Conservation (phyloP, 805 yeast species). For the Lipomyces lipofer region DNA sequence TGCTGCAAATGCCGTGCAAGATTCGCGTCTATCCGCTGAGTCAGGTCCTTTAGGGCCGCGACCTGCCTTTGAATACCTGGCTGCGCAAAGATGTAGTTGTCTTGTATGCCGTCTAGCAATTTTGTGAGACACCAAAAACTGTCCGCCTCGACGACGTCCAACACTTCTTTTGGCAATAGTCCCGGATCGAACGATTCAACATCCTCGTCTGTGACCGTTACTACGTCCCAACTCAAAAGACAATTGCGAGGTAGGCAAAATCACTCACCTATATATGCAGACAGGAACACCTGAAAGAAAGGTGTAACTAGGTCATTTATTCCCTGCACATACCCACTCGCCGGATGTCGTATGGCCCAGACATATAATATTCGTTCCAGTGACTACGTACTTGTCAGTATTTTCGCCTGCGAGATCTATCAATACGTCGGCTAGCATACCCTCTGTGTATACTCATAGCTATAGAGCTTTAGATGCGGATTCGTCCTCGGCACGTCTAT, state of each 20-base stretch:
- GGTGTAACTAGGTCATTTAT: slow-evolving; percentile 94
- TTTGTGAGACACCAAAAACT: slow-evolving; percentile 95
- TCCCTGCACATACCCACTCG: slow-evolving; percentile 97
- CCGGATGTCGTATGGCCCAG: slow-evolving; percentile 97
- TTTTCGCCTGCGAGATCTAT: too few species aligned
- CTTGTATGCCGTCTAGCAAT: slow-evolving; percentile 90
- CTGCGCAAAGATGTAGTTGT: slow-evolving; percentile 95
- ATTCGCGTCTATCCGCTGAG: slow-evolving; percentile 74
- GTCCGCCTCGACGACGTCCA: slow-evolving; percentile 84
- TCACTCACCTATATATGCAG: slow-evolving; percentile 67
- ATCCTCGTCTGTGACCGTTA: slow-evolving; percentile 46
- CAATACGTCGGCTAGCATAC: too few species aligned
- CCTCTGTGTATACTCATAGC: slow-evolving; percentile 69
- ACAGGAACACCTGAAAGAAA: slow-evolving; percentile 80
- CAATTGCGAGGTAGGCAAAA: too few species aligned
- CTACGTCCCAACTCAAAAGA: too few species aligned
- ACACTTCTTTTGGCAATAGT: slow-evolving; percentile 57
- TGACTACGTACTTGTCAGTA: too few species aligned
- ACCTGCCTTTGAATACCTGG: slow-evolving; percentile 96
- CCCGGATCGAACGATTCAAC: slow-evolving; percentile 62
- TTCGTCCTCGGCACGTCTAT: slow-evolving; percentile 95
- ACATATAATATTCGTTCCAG: slow-evolving; percentile 80
- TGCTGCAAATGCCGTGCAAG: slow-evolving; percentile 70
- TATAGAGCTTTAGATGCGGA: slow-evolving; percentile 75
- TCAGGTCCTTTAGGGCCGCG: slow-evolving; percentile 70